phyloP scores from a whole-genome alignment of 108 stramenopile species.

The Nitzschia sp. region DNA sequence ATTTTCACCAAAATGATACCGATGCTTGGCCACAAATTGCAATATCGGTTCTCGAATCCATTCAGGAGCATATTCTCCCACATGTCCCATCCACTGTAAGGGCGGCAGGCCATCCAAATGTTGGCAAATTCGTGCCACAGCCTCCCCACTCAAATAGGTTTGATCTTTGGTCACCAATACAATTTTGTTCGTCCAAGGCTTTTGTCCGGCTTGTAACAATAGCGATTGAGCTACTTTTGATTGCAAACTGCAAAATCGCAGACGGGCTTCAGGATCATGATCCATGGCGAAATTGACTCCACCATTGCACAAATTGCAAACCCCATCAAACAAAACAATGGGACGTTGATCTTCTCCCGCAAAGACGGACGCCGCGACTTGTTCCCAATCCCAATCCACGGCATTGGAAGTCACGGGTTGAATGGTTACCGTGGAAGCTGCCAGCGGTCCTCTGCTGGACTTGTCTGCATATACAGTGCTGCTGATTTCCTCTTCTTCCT shows the following conservation, averaged over 20 bases:
- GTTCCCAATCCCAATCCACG: constrained; percentile 31
- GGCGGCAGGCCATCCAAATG: constrained; percentile 10
- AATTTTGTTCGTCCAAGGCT: constrained; percentile 10
- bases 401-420: not conserved
- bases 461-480: not conserved
- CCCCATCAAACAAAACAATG: constrained; percentile 72
- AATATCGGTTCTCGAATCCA: constrained; percentile 59
- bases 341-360: constrained; percentile 38
- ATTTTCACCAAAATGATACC: constrained; percentile 51
- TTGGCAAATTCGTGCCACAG: constrained; percentile 26
- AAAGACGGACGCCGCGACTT: constrained; percentile 22
- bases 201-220: constrained; percentile 27
- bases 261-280: constrained; percentile 41
- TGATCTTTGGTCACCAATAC: constrained; percentile 14
- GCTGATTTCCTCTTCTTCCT: not conserved
- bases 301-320: constrained; percentile 72
- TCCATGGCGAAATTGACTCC: constrained; percentile 67
- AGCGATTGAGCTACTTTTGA: constrained; percentile 39
- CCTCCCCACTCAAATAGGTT: constrained; percentile 31
- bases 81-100: constrained; percentile 12
- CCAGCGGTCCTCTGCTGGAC: not conserved
- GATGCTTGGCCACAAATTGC: constrained; percentile 51
- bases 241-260: constrained; percentile 44
- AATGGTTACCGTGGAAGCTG: not conserved
- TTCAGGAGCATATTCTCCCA: constrained; percentile 42